These are phyloP conservation scores for Sherardia arvensis DNA, from an alignment of 257 asterid species.

Conservation along the genomic window DNA sequence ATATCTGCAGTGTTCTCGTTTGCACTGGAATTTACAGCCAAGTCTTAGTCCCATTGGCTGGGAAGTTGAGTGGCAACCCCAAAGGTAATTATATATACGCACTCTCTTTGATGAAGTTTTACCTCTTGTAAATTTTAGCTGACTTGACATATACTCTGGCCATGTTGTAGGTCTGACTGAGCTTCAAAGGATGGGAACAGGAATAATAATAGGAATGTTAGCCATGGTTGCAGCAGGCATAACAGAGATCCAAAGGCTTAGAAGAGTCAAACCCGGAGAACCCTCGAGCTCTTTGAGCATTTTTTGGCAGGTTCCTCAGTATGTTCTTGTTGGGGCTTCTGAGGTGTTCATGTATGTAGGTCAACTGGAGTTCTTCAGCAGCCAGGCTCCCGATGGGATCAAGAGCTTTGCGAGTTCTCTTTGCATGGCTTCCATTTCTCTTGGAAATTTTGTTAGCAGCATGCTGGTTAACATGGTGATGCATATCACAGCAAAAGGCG, in stretches of 20 bases:
- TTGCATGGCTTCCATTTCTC: slow-evolving; percentile 74
- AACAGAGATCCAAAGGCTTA: slow-evolving; percentile 40
- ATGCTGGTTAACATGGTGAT: slow-evolving; percentile 54
- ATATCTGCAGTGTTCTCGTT: slow-evolving; percentile 54
- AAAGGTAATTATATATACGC: slow-evolving; percentile 16
- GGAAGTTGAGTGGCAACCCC: slow-evolving; percentile 35
- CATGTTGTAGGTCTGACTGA: slow-evolving; percentile 29
- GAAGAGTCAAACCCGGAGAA: slow-evolving; percentile 21
- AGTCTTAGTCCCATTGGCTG: slow-evolving; percentile 41
- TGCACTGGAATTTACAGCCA: slow-evolving; percentile 50
- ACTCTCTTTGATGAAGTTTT: too few relatives aligned
- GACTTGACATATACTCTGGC: not conserved
- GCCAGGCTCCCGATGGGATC: slow-evolving; percentile 77
- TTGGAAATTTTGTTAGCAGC: slow-evolving; percentile 65
- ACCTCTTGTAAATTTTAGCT: not conserved
- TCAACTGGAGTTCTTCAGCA: slow-evolving; percentile 62
- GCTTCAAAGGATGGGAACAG: slow-evolving; percentile 83
- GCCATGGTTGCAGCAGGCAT: slow-evolving; percentile 62
- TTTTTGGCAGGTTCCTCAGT: slow-evolving; percentile 73
- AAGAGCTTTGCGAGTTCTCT: slow-evolving; percentile 73
- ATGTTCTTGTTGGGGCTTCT: slow-evolving; percentile 64
- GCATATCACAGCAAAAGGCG: slow-evolving; percentile 33
- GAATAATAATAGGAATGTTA: slow-evolving; percentile 54
- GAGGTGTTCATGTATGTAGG: slow-evolving; percentile 86
- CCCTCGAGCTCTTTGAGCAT: slow-evolving; percentile 37